A percentile compares a stretch with the other conserved stretches of the same genome.
Evolutionary conservation across 83 land plant species (phyloP).

Genomic region (Picea mariana): DNA sequence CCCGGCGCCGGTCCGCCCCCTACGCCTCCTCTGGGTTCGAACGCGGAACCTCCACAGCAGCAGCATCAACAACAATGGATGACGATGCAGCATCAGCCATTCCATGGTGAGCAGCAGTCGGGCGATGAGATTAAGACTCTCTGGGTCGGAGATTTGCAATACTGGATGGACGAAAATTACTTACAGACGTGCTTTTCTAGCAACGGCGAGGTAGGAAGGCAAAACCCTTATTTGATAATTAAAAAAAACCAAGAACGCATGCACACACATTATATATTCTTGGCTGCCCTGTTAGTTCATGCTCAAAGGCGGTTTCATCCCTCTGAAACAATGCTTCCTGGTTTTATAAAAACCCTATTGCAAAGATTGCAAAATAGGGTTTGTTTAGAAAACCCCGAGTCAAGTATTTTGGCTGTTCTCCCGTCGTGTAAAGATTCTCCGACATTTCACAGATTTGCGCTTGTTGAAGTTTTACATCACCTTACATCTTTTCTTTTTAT

Average conservation of each 20-base stretch:
- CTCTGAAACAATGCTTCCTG: neutral
- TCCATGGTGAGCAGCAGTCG: neutral
- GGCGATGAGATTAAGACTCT: slow-evolving; percentile 44
- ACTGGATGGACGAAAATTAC: slow-evolving; percentile 60
- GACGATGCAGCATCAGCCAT: slow-evolving; percentile 5
- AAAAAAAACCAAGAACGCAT: no score
- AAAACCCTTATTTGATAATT: no score
- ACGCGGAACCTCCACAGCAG: slow-evolving; percentile 8
- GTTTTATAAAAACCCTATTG: neutral
- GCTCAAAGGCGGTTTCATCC: neutral
- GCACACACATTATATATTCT: neutral
- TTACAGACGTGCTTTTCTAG: slow-evolving; percentile 28
- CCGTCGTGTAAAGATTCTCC: no score
- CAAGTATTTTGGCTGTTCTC: no score
- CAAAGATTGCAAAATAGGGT: neutral
- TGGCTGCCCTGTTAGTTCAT: no score
- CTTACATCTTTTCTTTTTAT: no score
- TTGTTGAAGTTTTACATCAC: no score
- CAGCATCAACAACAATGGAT: slow-evolving; percentile 11
- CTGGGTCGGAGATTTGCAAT: slow-evolving; percentile 61
- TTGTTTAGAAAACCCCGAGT: no score
- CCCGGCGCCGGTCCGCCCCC: neutral
- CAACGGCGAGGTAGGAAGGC: slow-evolving; percentile 38
- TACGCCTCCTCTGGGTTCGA: neutral
- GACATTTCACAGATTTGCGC: no score